Percentiles rank a stretch among this genome's conserved stretches.
Conservation (phyloP, 257 asterid species). For the Lycium ferocissimum region DNA sequence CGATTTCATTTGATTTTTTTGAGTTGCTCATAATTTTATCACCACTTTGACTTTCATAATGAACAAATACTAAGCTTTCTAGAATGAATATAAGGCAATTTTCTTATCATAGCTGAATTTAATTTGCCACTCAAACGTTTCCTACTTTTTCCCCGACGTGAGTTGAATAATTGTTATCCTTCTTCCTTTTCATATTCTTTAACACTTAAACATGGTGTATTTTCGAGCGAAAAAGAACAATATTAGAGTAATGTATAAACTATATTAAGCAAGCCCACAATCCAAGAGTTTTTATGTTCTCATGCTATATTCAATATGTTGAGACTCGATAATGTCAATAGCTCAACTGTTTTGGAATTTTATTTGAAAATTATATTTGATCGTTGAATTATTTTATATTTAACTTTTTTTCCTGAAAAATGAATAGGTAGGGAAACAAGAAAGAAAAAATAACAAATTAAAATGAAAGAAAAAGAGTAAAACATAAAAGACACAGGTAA, state of each 20-base stretch:
- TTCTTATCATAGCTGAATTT: neutral
- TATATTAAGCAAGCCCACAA: too few species aligned
- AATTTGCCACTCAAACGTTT: neutral
- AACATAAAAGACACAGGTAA: neutral
- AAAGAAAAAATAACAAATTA: neutral
- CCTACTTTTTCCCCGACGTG: neutral
- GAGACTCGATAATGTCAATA: neutral
- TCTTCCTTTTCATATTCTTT: neutral
- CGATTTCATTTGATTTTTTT: neutral
- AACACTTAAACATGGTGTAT: neutral
- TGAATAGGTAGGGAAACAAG: neutral
- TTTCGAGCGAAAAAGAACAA: neutral
- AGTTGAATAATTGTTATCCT: neutral
- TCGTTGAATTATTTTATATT: neutral
- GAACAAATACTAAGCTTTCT: neutral
- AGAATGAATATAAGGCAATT: neutral
- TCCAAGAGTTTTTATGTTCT: neutral
- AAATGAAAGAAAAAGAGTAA: neutral
- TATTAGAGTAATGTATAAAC: neutral
- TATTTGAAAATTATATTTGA: neutral
- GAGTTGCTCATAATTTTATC: neutral
- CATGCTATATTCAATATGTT: neutral
- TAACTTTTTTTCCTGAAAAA: neutral
- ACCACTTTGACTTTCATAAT: neutral
- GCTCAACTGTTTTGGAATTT: neutral